Base-by-base conservation (phyloP, 306 rosid genomes). In the Ochetophila trinervis region DNA sequence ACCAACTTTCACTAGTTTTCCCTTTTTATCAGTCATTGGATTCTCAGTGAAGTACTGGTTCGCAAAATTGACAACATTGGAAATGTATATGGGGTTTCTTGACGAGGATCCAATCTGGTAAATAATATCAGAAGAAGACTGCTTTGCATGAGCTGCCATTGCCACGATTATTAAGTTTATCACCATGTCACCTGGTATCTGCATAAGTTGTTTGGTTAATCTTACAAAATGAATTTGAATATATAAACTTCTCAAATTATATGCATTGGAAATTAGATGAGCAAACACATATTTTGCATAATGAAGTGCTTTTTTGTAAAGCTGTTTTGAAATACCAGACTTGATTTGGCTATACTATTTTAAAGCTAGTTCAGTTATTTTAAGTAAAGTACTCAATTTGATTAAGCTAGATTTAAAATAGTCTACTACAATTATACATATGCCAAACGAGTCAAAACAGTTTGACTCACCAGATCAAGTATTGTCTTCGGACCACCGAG, bases 131-230 rank as follows among this genome's bases (percentile, higher is more conserved):
- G 48, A 27, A 27, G 3, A 27, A 27, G 32, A 27, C 32, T 27
- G 27, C 42, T 68, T 67, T 35, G 74, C 70, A 69, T 27, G 47
- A 21, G 44, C 34, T 15, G 30, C 71, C 40, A 74, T 77, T 8
- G 79, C 63, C 8, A 67, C 21, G 14, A 81, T 24, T 30, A 78
- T 58, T 74, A 72, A 58, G 21, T 78, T 82, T 30, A 64, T 32
- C 24, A 74, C 78, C 76, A 82, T 30, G 30, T 82, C 83, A 27
- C 57, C 83, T 5, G 81, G 86, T 54, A 74, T 64, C 86, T 78
- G 53, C 72, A 66, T 14, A 1, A 23, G 16, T 40, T 56, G 62
- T 24, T 2, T 50, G 0, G 59, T 27, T 27, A 27, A 4, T 40
- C 21, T 62, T 19, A 44, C 16, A 34, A n/a, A n/a, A n/a, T n/a